Evolutionary conservation across 257 asterid species (phyloP).

Genomic region (Solanum chilense): DNA sequence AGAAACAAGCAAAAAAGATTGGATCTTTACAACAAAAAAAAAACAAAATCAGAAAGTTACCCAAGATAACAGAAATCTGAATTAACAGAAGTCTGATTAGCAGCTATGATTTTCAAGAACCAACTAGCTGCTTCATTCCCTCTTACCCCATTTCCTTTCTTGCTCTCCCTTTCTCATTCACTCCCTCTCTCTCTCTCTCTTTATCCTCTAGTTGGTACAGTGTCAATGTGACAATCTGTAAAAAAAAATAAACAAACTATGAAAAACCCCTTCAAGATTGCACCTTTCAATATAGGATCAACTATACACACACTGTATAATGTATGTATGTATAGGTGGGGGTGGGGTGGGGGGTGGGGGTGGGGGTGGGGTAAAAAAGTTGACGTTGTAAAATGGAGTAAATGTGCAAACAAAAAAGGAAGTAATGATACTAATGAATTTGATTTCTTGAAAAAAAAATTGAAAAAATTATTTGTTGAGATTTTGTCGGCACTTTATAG

Average conservation of each 20-base stretch:
- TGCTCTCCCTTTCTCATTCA: background rate
- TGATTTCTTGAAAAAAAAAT: background rate
- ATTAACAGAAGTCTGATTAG: slow-evolving; percentile 32
- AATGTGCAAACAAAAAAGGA: background rate
- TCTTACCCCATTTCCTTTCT: slow-evolving; percentile 36
- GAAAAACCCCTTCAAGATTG: background rate
- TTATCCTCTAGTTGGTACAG: slow-evolving; percentile 18
- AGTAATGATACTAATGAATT: background rate
- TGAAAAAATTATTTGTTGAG: background rate
- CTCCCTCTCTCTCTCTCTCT: background rate
- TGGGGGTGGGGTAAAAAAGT: background rate
- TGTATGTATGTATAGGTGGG: background rate
- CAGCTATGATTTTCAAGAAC: slow-evolving; percentile 45
- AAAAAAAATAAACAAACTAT: background rate
- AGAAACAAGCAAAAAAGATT: background rate
- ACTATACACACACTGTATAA: background rate
- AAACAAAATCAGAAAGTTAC: background rate
- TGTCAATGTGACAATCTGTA: slow-evolving; percentile 28
- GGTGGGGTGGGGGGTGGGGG: background rate
- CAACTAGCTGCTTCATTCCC: slow-evolving; percentile 40
- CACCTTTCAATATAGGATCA: background rate
- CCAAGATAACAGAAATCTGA: background rate
- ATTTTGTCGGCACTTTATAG: slow-evolving; percentile 21
- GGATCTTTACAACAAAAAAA: background rate
- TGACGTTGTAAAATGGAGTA: background rate